Evolutionary conservation across 1,139 yeast genomes (phyloP).

Genomic region (Debaryomycetaceae sp.): DNA sequence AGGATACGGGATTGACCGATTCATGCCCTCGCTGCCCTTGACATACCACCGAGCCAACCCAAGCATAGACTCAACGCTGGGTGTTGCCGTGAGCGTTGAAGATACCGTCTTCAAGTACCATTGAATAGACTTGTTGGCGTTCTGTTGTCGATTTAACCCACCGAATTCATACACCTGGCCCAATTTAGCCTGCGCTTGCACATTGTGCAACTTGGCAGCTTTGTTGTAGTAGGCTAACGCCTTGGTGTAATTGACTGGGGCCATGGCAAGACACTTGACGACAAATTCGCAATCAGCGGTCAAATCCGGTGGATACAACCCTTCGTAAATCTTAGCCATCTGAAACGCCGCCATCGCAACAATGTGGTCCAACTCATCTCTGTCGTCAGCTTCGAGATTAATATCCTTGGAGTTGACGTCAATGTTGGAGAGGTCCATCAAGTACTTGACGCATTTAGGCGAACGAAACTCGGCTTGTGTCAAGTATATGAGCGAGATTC

Average conservation of each 20-base stretch:
- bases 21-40: slow-evolving; percentile 65
- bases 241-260: slow-evolving; percentile 50
- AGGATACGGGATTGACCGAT: slow-evolving; percentile 52
- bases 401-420: slow-evolving; percentile 33
- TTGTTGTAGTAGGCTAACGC: slow-evolving; percentile 68
- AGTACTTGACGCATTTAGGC: slow-evolving; percentile 32
- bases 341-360: slow-evolving; percentile 45
- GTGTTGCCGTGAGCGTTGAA: slow-evolving; percentile 44
- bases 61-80: slow-evolving; percentile 84
- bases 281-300: slow-evolving; percentile 35
- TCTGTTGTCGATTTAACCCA: slow-evolving; percentile 59
- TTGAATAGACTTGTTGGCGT: slow-evolving; percentile 73
- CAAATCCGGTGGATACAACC: slow-evolving; percentile 50
- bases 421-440: slow-evolving; percentile 34
- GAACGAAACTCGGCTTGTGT: slow-evolving; percentile 34
- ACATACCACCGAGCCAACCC: slow-evolving; percentile 92
- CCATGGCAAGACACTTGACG: slow-evolving; percentile 28
- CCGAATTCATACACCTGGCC: slow-evolving; percentile 91
- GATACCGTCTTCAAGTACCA: slow-evolving; percentile 86
- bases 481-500: slow-evolving; percentile 37
- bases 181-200: slow-evolving; percentile 79
- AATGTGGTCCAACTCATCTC: slow-evolving; percentile 39
- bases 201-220: slow-evolving; percentile 73
- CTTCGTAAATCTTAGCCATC: slow-evolving; percentile 69
- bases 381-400: slow-evolving; percentile 29